Percentiles rank a stretch among this genome's conserved stretches.
These are phyloP conservation scores for Amphirosellinia nigrospora DNA, from an alignment of 495 filamentous ascomycete genomes.

Conservation along the genomic window DNA sequence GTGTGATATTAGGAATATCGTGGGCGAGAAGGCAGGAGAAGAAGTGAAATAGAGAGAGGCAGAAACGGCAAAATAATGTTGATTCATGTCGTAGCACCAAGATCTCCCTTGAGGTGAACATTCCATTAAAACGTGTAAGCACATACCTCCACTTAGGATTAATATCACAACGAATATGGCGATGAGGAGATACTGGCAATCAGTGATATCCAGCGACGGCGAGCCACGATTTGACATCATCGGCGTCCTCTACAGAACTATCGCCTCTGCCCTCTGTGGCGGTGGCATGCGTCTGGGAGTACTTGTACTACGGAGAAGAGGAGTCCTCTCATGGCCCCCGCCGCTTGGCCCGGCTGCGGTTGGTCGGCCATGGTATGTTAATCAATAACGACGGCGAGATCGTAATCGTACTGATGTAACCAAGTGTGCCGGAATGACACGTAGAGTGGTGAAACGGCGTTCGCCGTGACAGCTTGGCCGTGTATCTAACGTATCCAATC, in stretches of 20 bases:
- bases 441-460: not conserved
- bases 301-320: slow-evolving; percentile 18
- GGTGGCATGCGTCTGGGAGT: not conserved
- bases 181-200: slow-evolving; percentile 37
- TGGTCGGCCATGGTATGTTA: slow-evolving; percentile 18
- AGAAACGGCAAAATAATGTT: not conserved
- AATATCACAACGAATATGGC: slow-evolving; percentile 37
- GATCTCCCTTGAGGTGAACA: not conserved
- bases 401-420: slow-evolving; percentile 3
- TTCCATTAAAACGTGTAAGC: not conserved
- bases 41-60: not conserved
- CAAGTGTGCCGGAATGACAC: not conserved
- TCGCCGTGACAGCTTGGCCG: slow-evolving; percentile 7
- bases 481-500: not conserved
- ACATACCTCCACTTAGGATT: slow-evolving; percentile 40
- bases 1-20: not conserved
- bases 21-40: not conserved
- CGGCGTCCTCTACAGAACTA: slow-evolving; percentile 9
- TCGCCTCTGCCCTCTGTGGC: not conserved
- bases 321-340: slow-evolving; percentile 19
- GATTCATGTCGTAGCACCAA: not conserved
- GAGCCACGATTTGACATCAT: slow-evolving; percentile 33
- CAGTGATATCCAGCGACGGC: slow-evolving; percentile 42
- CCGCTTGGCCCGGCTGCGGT: not conserved
- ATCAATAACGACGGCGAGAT: slow-evolving; percentile 1